Evolutionary conservation across 306 rosid species (phyloP).

Genomic region (Cicer judaicum): DNA sequence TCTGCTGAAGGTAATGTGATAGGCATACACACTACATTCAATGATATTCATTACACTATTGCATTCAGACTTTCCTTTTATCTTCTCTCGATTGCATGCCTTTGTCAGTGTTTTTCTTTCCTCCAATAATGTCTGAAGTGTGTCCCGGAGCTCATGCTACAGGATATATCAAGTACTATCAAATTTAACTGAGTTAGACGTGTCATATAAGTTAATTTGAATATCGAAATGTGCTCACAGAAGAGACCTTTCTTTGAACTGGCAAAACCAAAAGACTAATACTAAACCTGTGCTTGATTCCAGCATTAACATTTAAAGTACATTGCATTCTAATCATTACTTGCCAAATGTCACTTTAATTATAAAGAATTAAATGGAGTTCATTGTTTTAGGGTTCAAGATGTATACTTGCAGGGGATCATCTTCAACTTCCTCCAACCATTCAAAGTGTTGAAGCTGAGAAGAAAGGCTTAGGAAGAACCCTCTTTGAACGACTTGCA

Average conservation of each 20-base stretch:
- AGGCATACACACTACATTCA: conserved; percentile 31
- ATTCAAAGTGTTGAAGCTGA: conserved; percentile 99
- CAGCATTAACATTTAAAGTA: conserved; percentile 21
- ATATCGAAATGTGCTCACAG: conserved; percentile 13
- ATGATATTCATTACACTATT: neutral
- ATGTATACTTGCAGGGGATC: conserved; percentile 98
- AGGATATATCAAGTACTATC: conserved; percentile 16
- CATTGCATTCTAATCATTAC: neutral
- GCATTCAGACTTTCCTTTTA: conserved; percentile 27
- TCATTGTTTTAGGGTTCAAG: conserved; percentile 89
- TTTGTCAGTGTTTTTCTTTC: conserved; percentile 21
- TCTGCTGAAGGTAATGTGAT: conserved; percentile 75
- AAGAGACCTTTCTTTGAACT: conserved; percentile 35
- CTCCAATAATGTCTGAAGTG: conserved; percentile 14
- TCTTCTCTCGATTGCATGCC: conserved; percentile 29
- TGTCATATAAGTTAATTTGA: neutral
- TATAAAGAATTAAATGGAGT: conserved; percentile 45
- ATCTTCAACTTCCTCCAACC: conserved; percentile 99
- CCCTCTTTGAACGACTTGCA: conserved; percentile 93
- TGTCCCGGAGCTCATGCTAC: conserved; percentile 1
- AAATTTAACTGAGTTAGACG: conserved; percentile 22
- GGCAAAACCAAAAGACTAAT: conserved; percentile 15
- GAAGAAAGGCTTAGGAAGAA: conserved; percentile 95
- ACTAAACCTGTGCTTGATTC: conserved; percentile 26
- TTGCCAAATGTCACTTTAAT: conserved; percentile 18